Conservation (phyloP, 2,329 filamentous ascomycete genomes). For the Ophiostoma himal-ulmi region DNA sequence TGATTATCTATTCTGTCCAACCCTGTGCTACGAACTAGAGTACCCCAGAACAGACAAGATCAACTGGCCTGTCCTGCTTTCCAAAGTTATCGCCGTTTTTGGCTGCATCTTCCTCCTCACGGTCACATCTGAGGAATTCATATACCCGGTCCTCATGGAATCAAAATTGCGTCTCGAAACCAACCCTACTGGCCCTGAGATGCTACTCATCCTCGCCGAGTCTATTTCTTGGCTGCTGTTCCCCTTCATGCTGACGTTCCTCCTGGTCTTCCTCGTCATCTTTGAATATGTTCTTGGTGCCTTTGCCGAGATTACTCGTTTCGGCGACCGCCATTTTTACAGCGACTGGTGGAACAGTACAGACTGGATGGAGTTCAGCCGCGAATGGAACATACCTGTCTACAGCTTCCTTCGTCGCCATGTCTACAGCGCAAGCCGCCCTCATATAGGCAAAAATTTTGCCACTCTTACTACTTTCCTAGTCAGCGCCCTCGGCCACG, state of each 20-base stretch:
- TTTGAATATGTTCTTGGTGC: conserved; percentile 95
- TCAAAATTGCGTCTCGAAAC: conserved; percentile 52
- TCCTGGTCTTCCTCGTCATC: conserved; percentile 94
- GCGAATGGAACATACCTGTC: conserved; percentile 97
- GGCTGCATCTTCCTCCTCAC: conserved; percentile 95
- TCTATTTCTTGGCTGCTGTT: conserved; percentile 88
- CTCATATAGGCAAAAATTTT: conserved; percentile 65
- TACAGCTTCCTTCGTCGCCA: conserved; percentile 93
- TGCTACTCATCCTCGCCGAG: conserved; percentile 74
- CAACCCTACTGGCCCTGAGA: conserved; percentile 51
- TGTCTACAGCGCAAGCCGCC: conserved; percentile 78
- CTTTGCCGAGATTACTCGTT: conserved; percentile 88
- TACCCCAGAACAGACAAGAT: conserved; percentile 76
- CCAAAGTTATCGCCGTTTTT: conserved; percentile 84
- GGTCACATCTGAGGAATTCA: conserved; percentile 88
- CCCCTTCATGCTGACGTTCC: conserved; percentile 93
- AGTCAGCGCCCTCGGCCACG: conserved; percentile 82
- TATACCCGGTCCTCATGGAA: conserved; percentile 78
- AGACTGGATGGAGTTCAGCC: conserved; percentile 91
- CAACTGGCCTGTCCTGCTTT: conserved; percentile 73
- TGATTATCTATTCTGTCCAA: conserved; percentile 88
- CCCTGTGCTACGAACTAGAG: conserved; percentile 94
- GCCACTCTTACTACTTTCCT: conserved; percentile 90
- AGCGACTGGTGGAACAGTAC: conserved; percentile 69
- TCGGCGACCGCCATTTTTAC: conserved; percentile 93